These are phyloP conservation scores for Fusarium floridanum DNA, from an alignment of 2,329 filamentous ascomycete species.

Conservation along the genomic window DNA sequence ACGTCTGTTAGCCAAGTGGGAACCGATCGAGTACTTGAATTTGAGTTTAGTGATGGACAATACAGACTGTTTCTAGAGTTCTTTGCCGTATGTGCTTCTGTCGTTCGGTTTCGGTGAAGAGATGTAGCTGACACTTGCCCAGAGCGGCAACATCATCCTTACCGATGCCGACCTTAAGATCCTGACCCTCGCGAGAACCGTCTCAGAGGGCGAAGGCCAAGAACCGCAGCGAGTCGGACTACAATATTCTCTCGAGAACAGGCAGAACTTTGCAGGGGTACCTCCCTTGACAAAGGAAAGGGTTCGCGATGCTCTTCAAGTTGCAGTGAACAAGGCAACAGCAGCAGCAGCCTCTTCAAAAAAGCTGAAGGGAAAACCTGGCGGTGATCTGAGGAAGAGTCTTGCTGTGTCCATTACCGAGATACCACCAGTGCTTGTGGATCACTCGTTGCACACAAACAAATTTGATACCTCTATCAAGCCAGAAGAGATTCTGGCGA, in stretches of 20 bases:
- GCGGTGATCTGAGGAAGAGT: constrained; percentile 82
- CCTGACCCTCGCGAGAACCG: constrained; percentile 82
- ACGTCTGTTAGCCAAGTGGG: constrained; percentile 88
- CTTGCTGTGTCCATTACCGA: constrained; percentile 89
- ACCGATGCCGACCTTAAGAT: constrained; percentile 89
- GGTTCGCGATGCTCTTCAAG: constrained; percentile 76
- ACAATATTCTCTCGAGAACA: constrained; percentile 82
- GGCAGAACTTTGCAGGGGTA: constrained; percentile 85
- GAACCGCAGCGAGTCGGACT: constrained; percentile 84
- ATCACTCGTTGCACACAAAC: constrained; percentile 81
- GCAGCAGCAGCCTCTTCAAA: constrained; percentile 63
- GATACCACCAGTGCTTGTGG: constrained; percentile 86
- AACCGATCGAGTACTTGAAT: constrained; percentile 92
- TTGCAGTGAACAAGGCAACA: constrained; percentile 71
- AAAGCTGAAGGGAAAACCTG: constrained; percentile 78
- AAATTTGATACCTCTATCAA: constrained; percentile 77
- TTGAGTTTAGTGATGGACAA: constrained; percentile 91
- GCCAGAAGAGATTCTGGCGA: constrained; percentile 77
- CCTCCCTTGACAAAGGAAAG: constrained; percentile 81
- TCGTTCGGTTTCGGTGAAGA: not conserved
- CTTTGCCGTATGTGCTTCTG: constrained; percentile 73
- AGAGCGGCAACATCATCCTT: constrained; percentile 91
- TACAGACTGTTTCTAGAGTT: constrained; percentile 94
- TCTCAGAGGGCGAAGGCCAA: constrained; percentile 84
- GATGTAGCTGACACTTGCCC: constrained; percentile 16